These are phyloP conservation scores for Taxawa tesnikishii DNA, from an alignment of 2,329 filamentous ascomycete genomes.

Conservation along the genomic window DNA sequence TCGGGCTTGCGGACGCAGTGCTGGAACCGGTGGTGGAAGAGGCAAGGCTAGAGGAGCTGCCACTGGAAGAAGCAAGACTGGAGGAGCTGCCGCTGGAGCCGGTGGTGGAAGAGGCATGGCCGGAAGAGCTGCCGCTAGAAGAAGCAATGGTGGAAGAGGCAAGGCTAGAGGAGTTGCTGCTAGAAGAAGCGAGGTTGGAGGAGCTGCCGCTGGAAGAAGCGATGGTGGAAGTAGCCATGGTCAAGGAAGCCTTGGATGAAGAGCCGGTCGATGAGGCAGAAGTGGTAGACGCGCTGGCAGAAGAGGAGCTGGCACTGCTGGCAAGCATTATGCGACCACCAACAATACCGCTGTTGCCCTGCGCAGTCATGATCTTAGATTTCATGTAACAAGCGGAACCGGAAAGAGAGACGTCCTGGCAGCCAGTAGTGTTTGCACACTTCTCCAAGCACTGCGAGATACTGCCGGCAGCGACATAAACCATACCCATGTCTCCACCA, in stretches of 20 bases:
- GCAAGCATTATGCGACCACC: constrained; percentile 8
- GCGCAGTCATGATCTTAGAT: constrained; percentile 8
- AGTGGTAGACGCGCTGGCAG: constrained; percentile 2
- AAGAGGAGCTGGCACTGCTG: constrained; percentile 2
- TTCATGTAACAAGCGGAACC: constrained; percentile 19
- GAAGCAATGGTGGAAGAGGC: constrained; percentile 1
- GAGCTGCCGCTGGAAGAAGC: constrained; percentile 3
- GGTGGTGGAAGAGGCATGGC: constrained; percentile 1
- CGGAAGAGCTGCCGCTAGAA: constrained; percentile 1
- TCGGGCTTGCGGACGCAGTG: constrained; percentile 8
- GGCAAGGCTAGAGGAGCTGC: constrained; percentile 4
- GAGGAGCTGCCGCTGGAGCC: constrained; percentile 4
- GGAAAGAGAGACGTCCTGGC: constrained; percentile 14
- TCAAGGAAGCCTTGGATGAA: constrained; percentile 3
- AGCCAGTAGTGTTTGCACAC: constrained; percentile 12
- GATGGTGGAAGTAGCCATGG: constrained; percentile 1
- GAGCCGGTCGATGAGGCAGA: constrained; percentile 2
- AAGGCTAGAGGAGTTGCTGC: constrained; percentile 5
- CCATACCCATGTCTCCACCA: constrained; percentile 10
- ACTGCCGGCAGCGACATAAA: constrained; percentile 6
- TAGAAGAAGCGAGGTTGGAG: constrained; percentile 4
- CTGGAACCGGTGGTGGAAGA: constrained; percentile 1
- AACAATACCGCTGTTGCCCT: constrained; percentile 6
- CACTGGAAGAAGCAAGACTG: constrained; percentile 3
- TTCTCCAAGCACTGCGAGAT: constrained; percentile 13